Evolutionary conservation across 768 basidiomycete genomes (phyloP).

Genomic region (Rhizopogon roseolus): DNA sequence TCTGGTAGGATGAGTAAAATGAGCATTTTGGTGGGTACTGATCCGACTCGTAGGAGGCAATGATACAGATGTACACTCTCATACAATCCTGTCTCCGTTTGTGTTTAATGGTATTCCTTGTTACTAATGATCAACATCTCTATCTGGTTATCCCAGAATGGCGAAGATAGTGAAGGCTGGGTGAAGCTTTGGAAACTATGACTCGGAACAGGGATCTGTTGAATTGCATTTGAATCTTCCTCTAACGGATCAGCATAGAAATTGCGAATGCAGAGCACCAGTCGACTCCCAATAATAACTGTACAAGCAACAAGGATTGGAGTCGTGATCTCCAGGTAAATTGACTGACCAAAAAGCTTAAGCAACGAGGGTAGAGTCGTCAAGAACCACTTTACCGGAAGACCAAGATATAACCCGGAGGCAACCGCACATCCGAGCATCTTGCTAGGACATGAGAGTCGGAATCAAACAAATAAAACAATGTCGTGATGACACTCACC

Average conservation of each 20-base stretch:
- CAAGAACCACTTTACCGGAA: constrained; percentile 2
- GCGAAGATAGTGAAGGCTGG: background rate
- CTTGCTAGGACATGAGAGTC: background rate
- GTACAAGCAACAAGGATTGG: background rate
- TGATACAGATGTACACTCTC: too few relatives aligned
- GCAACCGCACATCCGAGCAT: constrained; percentile 3
- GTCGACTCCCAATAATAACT: constrained; percentile 2
- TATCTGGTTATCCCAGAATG: too few relatives aligned
- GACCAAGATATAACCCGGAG: constrained; percentile 2
- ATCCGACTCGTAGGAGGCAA: too few relatives aligned
- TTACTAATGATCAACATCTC: too few relatives aligned
- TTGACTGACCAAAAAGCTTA: background rate
- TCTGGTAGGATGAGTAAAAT: too few relatives aligned
- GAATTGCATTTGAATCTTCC: background rate
- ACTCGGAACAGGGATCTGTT: background rate
- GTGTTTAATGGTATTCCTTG: too few relatives aligned
- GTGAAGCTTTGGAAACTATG: background rate
- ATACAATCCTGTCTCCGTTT: too few relatives aligned
- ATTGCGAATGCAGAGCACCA: constrained; percentile 3
- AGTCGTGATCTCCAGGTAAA: constrained; percentile 5
- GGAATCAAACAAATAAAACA: background rate
- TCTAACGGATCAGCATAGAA: constrained; percentile 4
- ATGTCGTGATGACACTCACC: background rate
- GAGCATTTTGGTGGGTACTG: too few relatives aligned
- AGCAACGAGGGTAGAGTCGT: background rate